These are phyloP conservation scores for Sphaceloma murrayae DNA, from an alignment of 2,329 filamentous ascomycete species.

Conservation along the genomic window DNA sequence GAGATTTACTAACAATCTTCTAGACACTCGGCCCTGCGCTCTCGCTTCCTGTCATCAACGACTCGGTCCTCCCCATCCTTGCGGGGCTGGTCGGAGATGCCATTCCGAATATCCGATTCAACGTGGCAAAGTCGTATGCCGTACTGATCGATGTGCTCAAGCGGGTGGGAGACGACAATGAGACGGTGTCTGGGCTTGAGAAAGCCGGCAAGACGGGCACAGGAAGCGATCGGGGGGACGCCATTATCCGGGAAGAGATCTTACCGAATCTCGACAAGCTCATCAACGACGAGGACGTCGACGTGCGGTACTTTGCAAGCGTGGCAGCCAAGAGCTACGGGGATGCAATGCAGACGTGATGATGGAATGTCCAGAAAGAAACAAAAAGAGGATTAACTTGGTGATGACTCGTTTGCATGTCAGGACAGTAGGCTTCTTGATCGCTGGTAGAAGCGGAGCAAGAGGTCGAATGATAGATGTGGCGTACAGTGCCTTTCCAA, in stretches of 20 bases:
- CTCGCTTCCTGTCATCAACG: slow-evolving; percentile 83
- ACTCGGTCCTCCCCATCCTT: slow-evolving; percentile 90
- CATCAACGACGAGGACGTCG: slow-evolving; percentile 94
- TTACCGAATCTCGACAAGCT: slow-evolving; percentile 87
- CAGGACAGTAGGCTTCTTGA: slow-evolving; percentile 13
- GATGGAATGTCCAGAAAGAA: background rate
- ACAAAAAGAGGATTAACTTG: slow-evolving; percentile 10
- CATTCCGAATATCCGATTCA: slow-evolving; percentile 98
- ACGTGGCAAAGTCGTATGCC: slow-evolving; percentile 94
- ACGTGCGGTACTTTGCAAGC: slow-evolving; percentile 95
- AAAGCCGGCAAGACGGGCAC: slow-evolving; percentile 57
- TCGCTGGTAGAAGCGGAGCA: slow-evolving; percentile 1
- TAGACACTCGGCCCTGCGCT: slow-evolving; percentile 94
- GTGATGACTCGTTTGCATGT: slow-evolving; percentile 13
- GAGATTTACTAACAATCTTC: slow-evolving; percentile 19
- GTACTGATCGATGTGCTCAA: slow-evolving; percentile 86
- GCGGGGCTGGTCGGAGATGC: slow-evolving; percentile 88
- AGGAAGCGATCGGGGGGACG: slow-evolving; percentile 25
- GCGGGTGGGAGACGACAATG: slow-evolving; percentile 73
- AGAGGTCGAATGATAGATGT: slow-evolving; percentile 16
- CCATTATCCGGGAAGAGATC: slow-evolving; percentile 47
- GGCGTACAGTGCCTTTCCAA: slow-evolving; percentile 16
- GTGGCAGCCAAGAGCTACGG: slow-evolving; percentile 58
- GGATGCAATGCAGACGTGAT: slow-evolving; percentile 31
- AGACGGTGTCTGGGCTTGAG: slow-evolving; percentile 71